These are phyloP conservation scores for Kuraishia molischiana DNA, from an alignment of 805 yeast species.

Conservation along the genomic window DNA sequence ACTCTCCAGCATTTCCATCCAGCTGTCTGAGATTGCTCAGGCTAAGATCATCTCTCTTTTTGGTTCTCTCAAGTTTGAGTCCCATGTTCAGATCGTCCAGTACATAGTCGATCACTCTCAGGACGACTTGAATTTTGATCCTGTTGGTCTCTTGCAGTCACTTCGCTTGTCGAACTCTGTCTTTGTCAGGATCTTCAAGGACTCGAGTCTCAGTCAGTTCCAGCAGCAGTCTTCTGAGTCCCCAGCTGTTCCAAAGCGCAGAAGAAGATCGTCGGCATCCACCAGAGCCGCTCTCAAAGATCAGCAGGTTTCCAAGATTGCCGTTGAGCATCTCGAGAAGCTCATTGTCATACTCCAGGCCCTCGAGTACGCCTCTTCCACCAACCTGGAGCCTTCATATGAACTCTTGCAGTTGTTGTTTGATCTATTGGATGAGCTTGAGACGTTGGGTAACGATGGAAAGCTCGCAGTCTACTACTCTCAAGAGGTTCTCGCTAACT, in stretches of 20 bases:
- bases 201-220: slow-evolving; percentile 22
- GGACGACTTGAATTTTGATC: slow-evolving; percentile 36
- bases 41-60: slow-evolving; percentile 47
- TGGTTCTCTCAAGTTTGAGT: slow-evolving; percentile 42
- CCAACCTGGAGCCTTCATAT: slow-evolving; percentile 15
- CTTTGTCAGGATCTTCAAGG: slow-evolving; percentile 49
- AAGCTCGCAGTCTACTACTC: slow-evolving; percentile 85
- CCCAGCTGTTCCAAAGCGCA: slow-evolving; percentile 54
- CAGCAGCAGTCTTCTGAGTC: slow-evolving; percentile 6
- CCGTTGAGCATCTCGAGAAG: slow-evolving; percentile 68
- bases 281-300: slow-evolving; percentile 68
- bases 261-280: slow-evolving; percentile 73
- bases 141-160: slow-evolving; percentile 42
- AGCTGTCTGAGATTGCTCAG: slow-evolving; percentile 38
- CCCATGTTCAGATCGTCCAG: slow-evolving; percentile 47
- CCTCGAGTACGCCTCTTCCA: slow-evolving; percentile 39
- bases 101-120: slow-evolving; percentile 44
- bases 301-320: slow-evolving; percentile 63
- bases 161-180: slow-evolving; percentile 44
- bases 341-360: slow-evolving; percentile 75
- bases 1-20: slow-evolving; percentile 33
- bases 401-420: slow-evolving; percentile 34
- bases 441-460: slow-evolving; percentile 83
- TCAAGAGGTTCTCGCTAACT: slow-evolving; percentile 82
- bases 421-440: slow-evolving; percentile 61